phyloP scores from a whole-genome alignment of 495 filamentous ascomycete genomes.

The Penicillium psychrofluorescens region DNA sequence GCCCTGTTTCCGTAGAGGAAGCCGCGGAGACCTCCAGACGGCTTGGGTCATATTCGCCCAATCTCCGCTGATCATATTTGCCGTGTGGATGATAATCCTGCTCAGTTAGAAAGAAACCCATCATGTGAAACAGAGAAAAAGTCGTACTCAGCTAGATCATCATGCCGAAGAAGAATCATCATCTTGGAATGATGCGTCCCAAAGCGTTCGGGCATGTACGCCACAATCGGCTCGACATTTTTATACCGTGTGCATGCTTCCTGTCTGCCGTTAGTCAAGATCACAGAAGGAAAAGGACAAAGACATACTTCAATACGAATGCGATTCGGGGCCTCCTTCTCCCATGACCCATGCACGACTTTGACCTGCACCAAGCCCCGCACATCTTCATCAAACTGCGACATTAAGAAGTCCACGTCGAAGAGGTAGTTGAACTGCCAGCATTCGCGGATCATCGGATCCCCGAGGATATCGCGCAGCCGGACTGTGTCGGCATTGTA shows the following conservation, averaged over 20 bases:
- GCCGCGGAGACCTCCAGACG: slow-evolving; percentile 70
- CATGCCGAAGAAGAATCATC: slow-evolving; percentile 72
- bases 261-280: slow-evolving; percentile 20
- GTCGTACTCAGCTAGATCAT: slow-evolving; percentile 61
- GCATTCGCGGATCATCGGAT: slow-evolving; percentile 75
- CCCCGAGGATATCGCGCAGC: slow-evolving; percentile 66
- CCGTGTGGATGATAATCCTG: slow-evolving; percentile 75
- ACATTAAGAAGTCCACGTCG: slow-evolving; percentile 71
- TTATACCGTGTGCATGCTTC: slow-evolving; percentile 53
- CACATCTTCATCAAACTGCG: slow-evolving; percentile 63
- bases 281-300: not conserved
- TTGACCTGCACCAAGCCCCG: slow-evolving; percentile 57
- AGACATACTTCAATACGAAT: slow-evolving; percentile 52
- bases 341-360: slow-evolving; percentile 86
- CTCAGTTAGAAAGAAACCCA: not conserved
- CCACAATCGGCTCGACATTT: slow-evolving; percentile 65
- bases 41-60: slow-evolving; percentile 87
- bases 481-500: slow-evolving; percentile 62
- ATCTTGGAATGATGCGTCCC: slow-evolving; percentile 88
- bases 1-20: slow-evolving; percentile 41
- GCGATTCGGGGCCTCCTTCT: slow-evolving; percentile 56
- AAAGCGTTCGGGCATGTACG: slow-evolving; percentile 79
- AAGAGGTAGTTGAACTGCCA: slow-evolving; percentile 90
- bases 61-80: slow-evolving; percentile 80
- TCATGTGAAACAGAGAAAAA: not conserved